Percentiles rank a stretch among this genome's conserved stretches.
These are phyloP conservation scores for Solanum hybrid DNA, from an alignment of 305 asterid species.

Conservation along the genomic window DNA sequence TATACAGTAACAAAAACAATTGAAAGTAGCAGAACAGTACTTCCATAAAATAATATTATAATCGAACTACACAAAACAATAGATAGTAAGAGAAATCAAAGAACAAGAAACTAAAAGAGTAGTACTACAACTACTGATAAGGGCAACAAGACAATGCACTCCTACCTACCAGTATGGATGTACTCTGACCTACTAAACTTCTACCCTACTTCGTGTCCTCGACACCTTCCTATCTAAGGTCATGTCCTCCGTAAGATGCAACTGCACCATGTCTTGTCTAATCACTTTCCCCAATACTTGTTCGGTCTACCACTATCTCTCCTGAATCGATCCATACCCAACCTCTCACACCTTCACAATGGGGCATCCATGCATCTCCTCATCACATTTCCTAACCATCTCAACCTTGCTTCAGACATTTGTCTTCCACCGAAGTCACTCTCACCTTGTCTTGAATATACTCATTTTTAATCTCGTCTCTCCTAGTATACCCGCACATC, in stretches of 20 bases:
- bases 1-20: neutral
- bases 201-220: neutral
- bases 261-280: neutral
- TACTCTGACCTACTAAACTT: neutral
- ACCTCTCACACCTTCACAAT: neutral
- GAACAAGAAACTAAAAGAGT: neutral
- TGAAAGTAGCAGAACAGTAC: neutral
- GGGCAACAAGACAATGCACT: neutral
- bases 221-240: neutral
- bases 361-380: neutral
- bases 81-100: neutral
- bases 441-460: neutral
- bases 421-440: neutral
- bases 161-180: neutral
- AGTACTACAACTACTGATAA: neutral
- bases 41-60: neutral
- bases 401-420: neutral
- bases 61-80: neutral
- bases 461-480: neutral
- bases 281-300: neutral
- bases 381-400: neutral
- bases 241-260: neutral
- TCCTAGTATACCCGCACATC: neutral
- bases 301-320: neutral
- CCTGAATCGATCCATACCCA: neutral